Conservation (phyloP, 805 yeast genomes). For the Candida michaelii region DNA sequence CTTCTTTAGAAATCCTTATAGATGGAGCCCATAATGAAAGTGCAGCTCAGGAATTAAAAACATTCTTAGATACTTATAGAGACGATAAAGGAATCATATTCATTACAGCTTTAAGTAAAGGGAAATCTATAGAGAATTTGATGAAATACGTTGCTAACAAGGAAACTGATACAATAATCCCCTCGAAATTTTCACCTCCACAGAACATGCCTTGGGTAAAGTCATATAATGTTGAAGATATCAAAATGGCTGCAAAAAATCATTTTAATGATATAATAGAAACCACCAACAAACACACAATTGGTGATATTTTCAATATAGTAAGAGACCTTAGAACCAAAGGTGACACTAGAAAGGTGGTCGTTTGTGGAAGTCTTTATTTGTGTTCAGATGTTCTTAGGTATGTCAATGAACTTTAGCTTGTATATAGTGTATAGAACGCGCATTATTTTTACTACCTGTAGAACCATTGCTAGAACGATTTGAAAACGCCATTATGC, state of each 20-base stretch:
- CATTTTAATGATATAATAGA: slow-evolving; percentile 15
- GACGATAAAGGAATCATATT: slow-evolving; percentile 44
- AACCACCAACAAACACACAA: slow-evolving; percentile 10
- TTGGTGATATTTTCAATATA: slow-evolving; percentile 16
- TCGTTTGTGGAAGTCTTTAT: slow-evolving; percentile 44
- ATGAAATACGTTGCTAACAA: slow-evolving; percentile 47
- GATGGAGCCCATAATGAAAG: slow-evolving; percentile 94
- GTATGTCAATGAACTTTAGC: slow-evolving; percentile 2
- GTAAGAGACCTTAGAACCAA: slow-evolving; percentile 11
- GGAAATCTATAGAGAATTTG: slow-evolving; percentile 59
- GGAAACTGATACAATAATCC: slow-evolving; percentile 54
- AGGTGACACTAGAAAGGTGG: slow-evolving; percentile 30
- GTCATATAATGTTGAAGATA: slow-evolving; percentile 37
- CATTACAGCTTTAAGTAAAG: slow-evolving; percentile 73
- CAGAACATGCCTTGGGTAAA: slow-evolving; percentile 95
- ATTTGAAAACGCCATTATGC: slow-evolving; percentile 13
- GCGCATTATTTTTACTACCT: not conserved
- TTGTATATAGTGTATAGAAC: not conserved
- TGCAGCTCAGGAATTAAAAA: slow-evolving; percentile 73
- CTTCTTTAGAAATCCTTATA: slow-evolving; percentile 42
- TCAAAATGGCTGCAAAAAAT: slow-evolving; percentile 20
- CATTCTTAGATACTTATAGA: slow-evolving; percentile 39
- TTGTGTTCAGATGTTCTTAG: slow-evolving; percentile 42
- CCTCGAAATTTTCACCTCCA: slow-evolving; percentile 65
- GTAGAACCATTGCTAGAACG: too few species aligned